Evolutionary conservation across 208 protist species (phyloP), one percentile per base, ranked within the genome.

Genomic region (Leishmania guyanensis): DNA sequence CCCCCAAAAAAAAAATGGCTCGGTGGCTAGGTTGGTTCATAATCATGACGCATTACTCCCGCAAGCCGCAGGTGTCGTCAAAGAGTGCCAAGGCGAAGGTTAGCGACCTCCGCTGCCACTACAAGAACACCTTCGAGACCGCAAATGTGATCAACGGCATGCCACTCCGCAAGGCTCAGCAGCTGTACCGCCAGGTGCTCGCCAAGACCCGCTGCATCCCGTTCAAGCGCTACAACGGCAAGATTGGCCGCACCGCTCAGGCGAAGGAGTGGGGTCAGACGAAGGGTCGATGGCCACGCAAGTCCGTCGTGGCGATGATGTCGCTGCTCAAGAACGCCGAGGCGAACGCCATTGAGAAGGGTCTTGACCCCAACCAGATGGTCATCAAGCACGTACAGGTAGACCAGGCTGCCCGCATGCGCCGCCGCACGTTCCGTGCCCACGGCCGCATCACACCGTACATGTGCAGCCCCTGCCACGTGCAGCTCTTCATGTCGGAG

Each of bases 81-180:
- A 97, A 97, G 93, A 90, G 75, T 80, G 90, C 94, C 60, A 96
- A 96, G 88, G 93, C 95, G 39, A 96, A 96, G 92, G 86, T 94
- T 48, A 95, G 93, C 84, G 91, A 98, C 83, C 88, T 98, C 79
- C 92, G 96, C 56, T 98, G 97, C 89, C 96, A 98, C 94, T 98
- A 92, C 91, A 99, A 99, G 92, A 99, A 98, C 89, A 99, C 98
- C 64, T 94, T 93, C 77, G 94, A 99, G 89, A 98, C 95, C 16
- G 96, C 93, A 51, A 94, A 96, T 81, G 96, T 97, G 74, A 89
- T 99, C 85, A 95, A 96, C 82, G 97, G 97, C 66, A 98, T 98
- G 91, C 91, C 93, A 26, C 89, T 98, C 75, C 87, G 89, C 80
- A 98, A 98, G 91, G 97, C 98, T 12, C 92, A 98, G 86, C 90